Conservation (phyloP, 176 grass and related monocot species). For the Thalia dealbata region DNA sequence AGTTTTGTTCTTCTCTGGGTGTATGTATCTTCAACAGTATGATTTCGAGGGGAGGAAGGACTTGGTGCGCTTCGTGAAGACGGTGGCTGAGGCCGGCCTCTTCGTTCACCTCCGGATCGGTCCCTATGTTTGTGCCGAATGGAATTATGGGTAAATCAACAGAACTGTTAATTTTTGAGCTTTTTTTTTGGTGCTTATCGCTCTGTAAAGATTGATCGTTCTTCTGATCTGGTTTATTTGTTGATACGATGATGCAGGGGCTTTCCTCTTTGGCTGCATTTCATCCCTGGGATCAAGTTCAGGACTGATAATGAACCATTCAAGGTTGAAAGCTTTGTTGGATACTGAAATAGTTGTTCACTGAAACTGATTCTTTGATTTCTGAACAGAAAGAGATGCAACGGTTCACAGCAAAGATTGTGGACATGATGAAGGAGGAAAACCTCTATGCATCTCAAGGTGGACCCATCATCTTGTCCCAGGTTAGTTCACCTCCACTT, state of each 20-base stretch:
- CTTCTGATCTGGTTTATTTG: constrained; percentile 4
- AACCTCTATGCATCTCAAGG: constrained; percentile 96
- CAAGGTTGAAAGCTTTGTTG: constrained; percentile 34
- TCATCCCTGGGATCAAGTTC: constrained; percentile 89
- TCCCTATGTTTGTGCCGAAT: constrained; percentile 91
- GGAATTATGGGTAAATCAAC: constrained; percentile 85
- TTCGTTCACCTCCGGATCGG: constrained; percentile 96
- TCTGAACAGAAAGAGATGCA: constrained; percentile 65
- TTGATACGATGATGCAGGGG: constrained; percentile 36
- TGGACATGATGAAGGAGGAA: constrained; percentile 77
- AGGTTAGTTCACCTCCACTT: constrained; percentile 42
- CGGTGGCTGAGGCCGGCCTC: constrained; percentile 80
- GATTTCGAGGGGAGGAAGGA: constrained; percentile 98
- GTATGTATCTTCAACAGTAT: constrained; percentile 42
- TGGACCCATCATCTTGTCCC: constrained; percentile 85
- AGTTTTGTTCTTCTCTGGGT: background rate
- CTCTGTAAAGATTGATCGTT: background rate
- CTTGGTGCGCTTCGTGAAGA: constrained; percentile 68
- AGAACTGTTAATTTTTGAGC: background rate
- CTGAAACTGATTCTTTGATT: background rate
- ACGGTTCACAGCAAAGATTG: constrained; percentile 85
- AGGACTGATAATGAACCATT: constrained; percentile 90
- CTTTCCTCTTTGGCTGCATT: constrained; percentile 97
- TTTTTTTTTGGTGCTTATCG: background rate
- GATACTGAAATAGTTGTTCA: background rate